These are phyloP conservation scores for Capsella bursapastoris DNA, from an alignment of 345 rosid genomes.

Conservation along the genomic window DNA sequence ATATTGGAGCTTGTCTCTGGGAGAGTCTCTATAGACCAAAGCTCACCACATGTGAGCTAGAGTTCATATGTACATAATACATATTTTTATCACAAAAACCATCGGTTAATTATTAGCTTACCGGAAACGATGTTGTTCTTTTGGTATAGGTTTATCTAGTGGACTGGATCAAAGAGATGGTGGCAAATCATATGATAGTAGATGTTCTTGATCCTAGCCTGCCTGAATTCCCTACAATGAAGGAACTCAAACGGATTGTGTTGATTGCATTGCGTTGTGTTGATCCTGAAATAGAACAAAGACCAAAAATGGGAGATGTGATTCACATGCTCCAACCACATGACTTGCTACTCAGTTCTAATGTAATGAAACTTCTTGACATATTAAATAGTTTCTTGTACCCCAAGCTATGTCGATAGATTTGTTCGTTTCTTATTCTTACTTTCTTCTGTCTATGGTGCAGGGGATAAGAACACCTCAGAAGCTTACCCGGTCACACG, in stretches of 20 bases:
- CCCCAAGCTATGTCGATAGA: neutral
- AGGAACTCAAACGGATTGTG: conserved; percentile 67
- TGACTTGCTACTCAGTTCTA: conserved; percentile 58
- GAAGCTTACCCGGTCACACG: conserved; percentile 33
- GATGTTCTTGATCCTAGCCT: conserved; percentile 65
- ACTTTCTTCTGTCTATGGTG: conserved; percentile 16
- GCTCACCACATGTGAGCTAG: conserved; percentile 52
- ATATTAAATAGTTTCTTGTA: neutral
- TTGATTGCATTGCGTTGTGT: conserved; percentile 72
- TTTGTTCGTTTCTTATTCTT: neutral
- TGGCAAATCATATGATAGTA: conserved; percentile 53
- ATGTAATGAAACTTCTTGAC: conserved; percentile 51
- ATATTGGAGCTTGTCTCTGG: conserved; percentile 78
- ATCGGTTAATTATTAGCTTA: conserved; percentile 1
- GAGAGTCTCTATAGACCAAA: conserved; percentile 55
- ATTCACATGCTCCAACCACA: conserved; percentile 77
- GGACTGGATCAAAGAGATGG: conserved; percentile 77
- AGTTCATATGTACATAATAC: neutral
- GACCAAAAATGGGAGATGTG: conserved; percentile 80
- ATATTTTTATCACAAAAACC: neutral
- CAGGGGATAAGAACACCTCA: conserved; percentile 44
- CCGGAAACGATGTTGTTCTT: conserved; percentile 2
- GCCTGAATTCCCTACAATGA: conserved; percentile 54
- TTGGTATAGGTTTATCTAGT: conserved; percentile 52
- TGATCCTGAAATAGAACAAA: conserved; percentile 58